Evolutionary conservation across 1,139 yeast species (phyloP), one percentile per base, ranked within the genome.

Genomic region (Scheffersomyces titani): DNA sequence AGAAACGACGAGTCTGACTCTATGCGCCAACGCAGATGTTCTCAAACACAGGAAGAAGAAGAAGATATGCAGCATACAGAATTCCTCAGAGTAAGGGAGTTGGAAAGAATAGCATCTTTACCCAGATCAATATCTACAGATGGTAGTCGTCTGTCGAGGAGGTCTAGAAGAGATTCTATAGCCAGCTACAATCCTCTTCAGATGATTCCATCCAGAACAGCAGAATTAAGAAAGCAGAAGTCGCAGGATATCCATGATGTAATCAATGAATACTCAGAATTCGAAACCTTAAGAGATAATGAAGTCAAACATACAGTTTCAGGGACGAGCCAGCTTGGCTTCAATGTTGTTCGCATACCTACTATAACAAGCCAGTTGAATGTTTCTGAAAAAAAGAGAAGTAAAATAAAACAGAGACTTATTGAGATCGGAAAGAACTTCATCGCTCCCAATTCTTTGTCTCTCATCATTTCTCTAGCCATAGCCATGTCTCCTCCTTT

Each of bases 401-500:
- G 24, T 9, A 55, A 49, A 45, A 56, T 40, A 54, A 61, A 59
- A 20, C 50, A 55, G n/a, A 58, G 63, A 56, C 47, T 64, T 7
- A 49, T 55, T 19, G 56, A 62, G 48, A 57, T 70, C 40, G 60
- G 79, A 1, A 82, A 81, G 65, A 92, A 91, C 71, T 82, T 92
- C 60, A 65, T 80, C 49, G 81, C 96, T 18, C 96, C 96, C 0
- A 87, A 87, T 51, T 87, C 96, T 1, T 64, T 87, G 50, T 77
- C 93, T 1, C 82, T 91, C 50, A 77, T 92, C 3, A 51, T 84
- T 0, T 80, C 94, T 1, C 71, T 93, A 52, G 76, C 81, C 2
- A 76, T 90, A 22, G 86, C 96, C 18, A 90, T 93, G 90, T 80
- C 94, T 16, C 97, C 97, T 0, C 93, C 97, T 77, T 77, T 92